A percentile compares a stretch with the other conserved stretches of the same genome.
Conservation (phyloP, 2,329 filamentous ascomycete species). For the Zymoseptoria passerinii region DNA sequence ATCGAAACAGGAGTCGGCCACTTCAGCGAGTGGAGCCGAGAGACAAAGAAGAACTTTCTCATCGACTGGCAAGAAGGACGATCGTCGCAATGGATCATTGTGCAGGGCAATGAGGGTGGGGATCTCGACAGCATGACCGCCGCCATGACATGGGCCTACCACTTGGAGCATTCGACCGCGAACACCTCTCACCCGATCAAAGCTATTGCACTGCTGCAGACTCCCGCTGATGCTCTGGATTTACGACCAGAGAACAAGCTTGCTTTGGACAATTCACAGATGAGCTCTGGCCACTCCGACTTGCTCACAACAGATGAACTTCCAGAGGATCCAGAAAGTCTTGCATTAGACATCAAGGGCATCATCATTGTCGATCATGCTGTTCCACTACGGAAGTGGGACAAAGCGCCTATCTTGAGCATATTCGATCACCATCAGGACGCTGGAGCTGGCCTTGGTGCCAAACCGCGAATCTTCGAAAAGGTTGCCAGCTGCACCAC, state of each 20-base stretch:
- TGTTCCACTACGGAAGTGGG: slow-evolving; percentile 37
- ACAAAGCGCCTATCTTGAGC: slow-evolving; percentile 35
- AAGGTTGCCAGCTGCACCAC: slow-evolving; percentile 39
- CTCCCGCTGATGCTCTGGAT: slow-evolving; percentile 39
- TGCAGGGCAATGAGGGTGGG: slow-evolving; percentile 41
- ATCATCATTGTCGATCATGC: slow-evolving; percentile 42
- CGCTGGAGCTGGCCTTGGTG: slow-evolving; percentile 34
- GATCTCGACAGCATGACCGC: slow-evolving; percentile 39
- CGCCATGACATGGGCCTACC: slow-evolving; percentile 42
- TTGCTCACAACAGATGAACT: slow-evolving; percentile 42
- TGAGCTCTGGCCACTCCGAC: slow-evolving; percentile 41
- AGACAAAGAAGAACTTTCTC: slow-evolving; percentile 39
- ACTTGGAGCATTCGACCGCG: slow-evolving; percentile 37
- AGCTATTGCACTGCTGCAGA: slow-evolving; percentile 41
- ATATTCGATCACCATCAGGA: slow-evolving; percentile 44
- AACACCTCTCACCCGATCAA: slow-evolving; percentile 38
- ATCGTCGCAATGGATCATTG: slow-evolving; percentile 38
- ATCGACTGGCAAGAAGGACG: slow-evolving; percentile 40
- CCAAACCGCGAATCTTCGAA: slow-evolving; percentile 39
- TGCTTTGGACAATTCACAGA: slow-evolving; percentile 38
- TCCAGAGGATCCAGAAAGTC: slow-evolving; percentile 39
- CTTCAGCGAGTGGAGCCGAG: slow-evolving; percentile 43
- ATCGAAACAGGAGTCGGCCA: slow-evolving; percentile 41
- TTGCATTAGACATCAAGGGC: slow-evolving; percentile 36
- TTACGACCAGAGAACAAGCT: slow-evolving; percentile 42